These are phyloP conservation scores for Skeletonema tropicum DNA, from an alignment of 108 stramenopile genomes.

Conservation along the genomic window DNA sequence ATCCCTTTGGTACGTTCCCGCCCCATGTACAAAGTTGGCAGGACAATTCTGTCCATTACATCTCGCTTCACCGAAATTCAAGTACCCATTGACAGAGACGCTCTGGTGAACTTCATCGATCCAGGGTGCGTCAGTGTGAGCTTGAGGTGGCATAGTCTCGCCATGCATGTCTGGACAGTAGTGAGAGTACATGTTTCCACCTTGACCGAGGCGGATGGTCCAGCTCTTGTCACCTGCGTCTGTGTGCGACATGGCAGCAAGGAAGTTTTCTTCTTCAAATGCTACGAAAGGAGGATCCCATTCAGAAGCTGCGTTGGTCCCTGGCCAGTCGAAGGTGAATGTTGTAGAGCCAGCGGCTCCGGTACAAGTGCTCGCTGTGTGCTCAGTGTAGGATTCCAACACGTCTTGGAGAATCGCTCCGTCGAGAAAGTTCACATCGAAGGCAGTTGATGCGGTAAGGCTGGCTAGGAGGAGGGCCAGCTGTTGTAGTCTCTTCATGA, in stretches of 20 bases:
- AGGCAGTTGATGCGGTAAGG: background rate
- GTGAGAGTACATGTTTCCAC: conserved; percentile 31
- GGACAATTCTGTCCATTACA: background rate
- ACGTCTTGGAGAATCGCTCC: background rate
- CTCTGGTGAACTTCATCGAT: conserved; percentile 31
- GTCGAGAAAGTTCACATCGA: background rate
- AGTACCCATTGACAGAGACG: conserved; percentile 8
- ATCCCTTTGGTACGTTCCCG: conserved; percentile 26
- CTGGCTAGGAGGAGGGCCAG: background rate
- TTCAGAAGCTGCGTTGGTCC: conserved; percentile 3
- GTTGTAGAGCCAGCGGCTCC: conserved; percentile 5
- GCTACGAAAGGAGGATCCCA: conserved; percentile 1
- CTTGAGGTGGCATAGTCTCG: conserved; percentile 36
- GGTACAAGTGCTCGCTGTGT: background rate
- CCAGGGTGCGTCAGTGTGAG: conserved; percentile 14
- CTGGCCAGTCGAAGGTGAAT: conserved; percentile 31
- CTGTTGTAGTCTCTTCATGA: background rate
- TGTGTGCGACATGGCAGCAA: conserved; percentile 16
- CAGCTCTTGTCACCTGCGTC: conserved; percentile 17
- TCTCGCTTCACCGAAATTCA: background rate
- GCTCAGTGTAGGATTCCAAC: background rate
- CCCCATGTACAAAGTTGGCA: conserved; percentile 32
- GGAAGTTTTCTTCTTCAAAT: conserved; percentile 18
- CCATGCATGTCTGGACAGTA: conserved; percentile 11
- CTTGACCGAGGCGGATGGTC: conserved; percentile 24